Base-by-base conservation (phyloP, 352 stramenopile species). In the Blastocystis sp. region DNA sequence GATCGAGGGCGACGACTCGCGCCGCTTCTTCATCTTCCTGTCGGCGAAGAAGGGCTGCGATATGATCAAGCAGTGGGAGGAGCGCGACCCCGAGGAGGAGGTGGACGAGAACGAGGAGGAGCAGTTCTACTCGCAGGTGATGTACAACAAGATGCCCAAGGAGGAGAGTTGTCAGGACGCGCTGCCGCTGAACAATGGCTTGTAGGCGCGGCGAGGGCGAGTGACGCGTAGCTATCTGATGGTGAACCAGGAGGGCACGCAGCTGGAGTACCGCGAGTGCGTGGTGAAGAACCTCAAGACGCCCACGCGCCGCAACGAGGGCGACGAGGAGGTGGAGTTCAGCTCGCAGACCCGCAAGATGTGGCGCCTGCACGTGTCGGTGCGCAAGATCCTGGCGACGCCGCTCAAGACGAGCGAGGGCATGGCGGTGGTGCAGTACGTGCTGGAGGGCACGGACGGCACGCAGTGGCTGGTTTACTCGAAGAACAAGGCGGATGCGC, bases 21-120 rank as follows among this genome's bases (percentile, higher is more conserved):
- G 79, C 60, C 63, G 67, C 19, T 89, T 77, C 79, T 89, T 78
- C 45, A 80, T 89, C 31, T 89, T 89, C 67, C 51, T 89, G 33
- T 55, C 79, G 31, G 55, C 59, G 24, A 29, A 76, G 45, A 89
- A 89, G 67, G 79, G 39, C 12, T 55, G 33, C 50, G 70, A 89
- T 45, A 60, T 89, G 62, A 66, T 89, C 31, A 89, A 66, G 51
- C n/a, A 69, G 26, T 70, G 59, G 74, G 61, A 85, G 37, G 74
- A 85, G 51, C 74, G 74, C 19, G 74, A 85, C 66, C 29, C 62
- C 10, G 79, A 89, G 33, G 79, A 89, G 31, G 67, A 89, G 50
- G 1, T 55, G 0, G 33, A 69, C 0, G 79, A 89, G 26, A 62
- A 77, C 21, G 37, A 55, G 59, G 39, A 63, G 19, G 50, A 26